Base-by-base conservation (phyloP, 179 eudicot species). In the Nepenthes alata region DNA sequence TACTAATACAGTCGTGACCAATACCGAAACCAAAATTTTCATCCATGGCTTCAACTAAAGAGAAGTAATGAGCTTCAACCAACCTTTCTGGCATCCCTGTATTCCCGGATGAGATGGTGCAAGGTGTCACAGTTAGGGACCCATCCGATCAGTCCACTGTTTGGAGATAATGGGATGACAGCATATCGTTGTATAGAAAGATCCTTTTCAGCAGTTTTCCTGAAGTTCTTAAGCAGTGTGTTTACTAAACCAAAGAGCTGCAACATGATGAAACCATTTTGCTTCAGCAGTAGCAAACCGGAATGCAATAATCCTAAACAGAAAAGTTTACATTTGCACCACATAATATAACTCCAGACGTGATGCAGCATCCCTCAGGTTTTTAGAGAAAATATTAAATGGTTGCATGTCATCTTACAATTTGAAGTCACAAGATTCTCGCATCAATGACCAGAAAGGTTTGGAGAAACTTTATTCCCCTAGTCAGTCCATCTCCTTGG, bases 241-340 rank as follows among this genome's bases (percentile, higher is more conserved):
- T 94, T 94, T 51, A 94, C 99, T 59, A 94, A 76, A 70, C 99
- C 97, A 67, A 94, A 93, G 69, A 94, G 90, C 99, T 94, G 89
- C 68, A 49, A 61, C 57, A 59, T 48, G 38, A 57, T 25, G 25
- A 16, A 15, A 63, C n/a, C 10, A 12, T 56, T 37, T 56, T 12
- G 39, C 16, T 16, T 34, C 7, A 51, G 16, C 13, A 51, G 16
- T 11, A 11, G 16, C 14, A 51, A 11, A 11, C 4, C 10, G 37
- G 41, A 56, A 55, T 36, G 53, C 60, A 68, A n/a, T 41, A 36
- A 47, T 47, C 55, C 11, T 11, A 37, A 53, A 12, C 55, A 41
- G 13, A 14, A 39, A 39, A 4, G 45, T 39, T 39, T 39, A 39
- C 45, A 39, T 39, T 16, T 16, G 25, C 25, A 16, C 25, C 25